Evolutionary conservation across 1,284 basidiomycete species (phyloP), one percentile per base, ranked within the genome.

Genomic region (Porogramme epimiltina): DNA sequence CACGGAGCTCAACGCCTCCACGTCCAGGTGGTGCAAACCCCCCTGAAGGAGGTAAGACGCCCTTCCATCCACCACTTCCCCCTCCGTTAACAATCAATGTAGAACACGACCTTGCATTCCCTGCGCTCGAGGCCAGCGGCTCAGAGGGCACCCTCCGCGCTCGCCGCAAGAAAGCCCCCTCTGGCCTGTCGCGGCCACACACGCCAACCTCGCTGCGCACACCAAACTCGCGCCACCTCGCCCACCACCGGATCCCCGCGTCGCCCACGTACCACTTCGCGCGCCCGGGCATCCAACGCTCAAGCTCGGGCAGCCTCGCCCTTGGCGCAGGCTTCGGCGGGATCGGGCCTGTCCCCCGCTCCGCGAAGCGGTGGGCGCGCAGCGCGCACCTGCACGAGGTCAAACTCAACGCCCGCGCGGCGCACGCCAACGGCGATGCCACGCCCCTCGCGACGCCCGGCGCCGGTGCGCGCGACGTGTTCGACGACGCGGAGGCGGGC

Each of bases 381-480:
- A 86, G 76, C 3, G 84, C 88, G 2, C 88, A 90, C 72, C 56
- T 90, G 54, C 88, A 90, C 59, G 85, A 88, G 63, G 80, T 89
- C 54, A 75, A 74, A 55, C 56, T 51, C 15, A 49, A 51, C 4
- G 47, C 45, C 5, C 16, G 47, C 2, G 42, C 44, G 15, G 28
- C 49, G 11, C 18, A 15, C 19, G 26, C 18, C 16, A 8, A 15
- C 36, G 24, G 25, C 25, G 36, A 25, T 20, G 13, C 49, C 15
- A 49, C 53, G 9, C 50, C 45, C 5, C 16, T 49, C 2, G 42
- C 44, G 15, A 28, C 49, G 11, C 18, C 20, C 19, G 26, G 19
- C 16, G 8, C 19, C 36, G 24, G 25, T 34, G 36, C 20, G n/a
- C 19, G 38, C 3, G 34, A 34, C 4, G 46, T 22, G 19, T 33